These are phyloP conservation scores for Fusarium temperatum DNA, from an alignment of 2,329 filamentous ascomycete genomes.

Conservation along the genomic window DNA sequence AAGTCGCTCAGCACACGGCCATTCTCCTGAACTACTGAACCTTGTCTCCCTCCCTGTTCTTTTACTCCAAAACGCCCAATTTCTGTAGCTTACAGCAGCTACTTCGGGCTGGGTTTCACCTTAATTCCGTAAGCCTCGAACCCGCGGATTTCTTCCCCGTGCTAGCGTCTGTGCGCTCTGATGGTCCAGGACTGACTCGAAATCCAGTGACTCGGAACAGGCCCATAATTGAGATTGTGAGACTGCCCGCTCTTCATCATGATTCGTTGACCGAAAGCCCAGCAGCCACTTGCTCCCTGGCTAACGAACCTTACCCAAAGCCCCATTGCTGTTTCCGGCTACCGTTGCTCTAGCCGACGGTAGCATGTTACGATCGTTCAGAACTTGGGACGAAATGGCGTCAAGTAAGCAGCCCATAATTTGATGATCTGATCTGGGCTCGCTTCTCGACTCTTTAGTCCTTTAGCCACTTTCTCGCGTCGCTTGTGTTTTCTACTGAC, in stretches of 20 bases:
- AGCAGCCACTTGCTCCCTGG: not conserved
- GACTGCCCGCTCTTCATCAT: not conserved
- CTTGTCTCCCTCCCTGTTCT: not conserved
- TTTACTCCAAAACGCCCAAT: too few species aligned
- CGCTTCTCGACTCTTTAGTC: not conserved
- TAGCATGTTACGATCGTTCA: not conserved
- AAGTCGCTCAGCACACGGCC: not conserved
- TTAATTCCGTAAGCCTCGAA: not conserved
- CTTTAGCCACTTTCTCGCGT: not conserved
- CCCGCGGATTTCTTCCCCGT: not conserved
- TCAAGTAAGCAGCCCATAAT: not conserved
- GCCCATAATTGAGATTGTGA: not conserved
- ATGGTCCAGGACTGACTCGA: not conserved
- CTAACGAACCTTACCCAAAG: not conserved
- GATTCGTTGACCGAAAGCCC: not conserved
- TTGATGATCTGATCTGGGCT: not conserved
- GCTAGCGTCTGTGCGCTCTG: not conserved
- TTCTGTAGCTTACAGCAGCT: not conserved
- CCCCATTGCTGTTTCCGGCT: not conserved
- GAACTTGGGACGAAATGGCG: not conserved
- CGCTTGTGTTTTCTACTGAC: not conserved
- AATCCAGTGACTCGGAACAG: not conserved
- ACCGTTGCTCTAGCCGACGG: not conserved
- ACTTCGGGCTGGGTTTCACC: not conserved
- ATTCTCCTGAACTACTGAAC: not conserved